Conservation (phyloP, 2,329 filamentous ascomycete genomes). For the Nemania sp. region DNA sequence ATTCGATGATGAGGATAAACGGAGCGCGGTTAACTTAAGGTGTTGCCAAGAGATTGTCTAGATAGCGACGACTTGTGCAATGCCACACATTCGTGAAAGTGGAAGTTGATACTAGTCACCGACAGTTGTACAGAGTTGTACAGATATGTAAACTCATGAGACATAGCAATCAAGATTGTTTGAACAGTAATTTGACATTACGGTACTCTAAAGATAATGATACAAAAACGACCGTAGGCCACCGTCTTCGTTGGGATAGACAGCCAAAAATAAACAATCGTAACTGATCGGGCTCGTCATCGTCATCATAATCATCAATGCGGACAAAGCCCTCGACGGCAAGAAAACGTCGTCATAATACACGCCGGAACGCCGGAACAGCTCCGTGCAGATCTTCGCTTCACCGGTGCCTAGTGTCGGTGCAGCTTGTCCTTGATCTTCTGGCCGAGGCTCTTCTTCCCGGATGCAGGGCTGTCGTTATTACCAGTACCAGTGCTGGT, state of each 20-base stretch:
- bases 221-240: not conserved
- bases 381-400: not conserved
- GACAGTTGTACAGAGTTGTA: too few species aligned
- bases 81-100: too few species aligned
- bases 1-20: too few species aligned
- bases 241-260: not conserved
- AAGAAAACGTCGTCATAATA: not conserved
- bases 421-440: conserved; percentile 74
- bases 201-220: not conserved
- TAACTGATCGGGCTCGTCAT: not conserved
- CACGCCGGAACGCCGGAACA: not conserved
- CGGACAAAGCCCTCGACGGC: not conserved
- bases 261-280: too few species aligned
- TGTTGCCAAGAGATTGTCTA: too few species aligned
- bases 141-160: too few species aligned
- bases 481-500: conserved; percentile 18
- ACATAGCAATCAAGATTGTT: not conserved
- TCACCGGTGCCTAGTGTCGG: conserved; percentile 42
- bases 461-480: conserved; percentile 33
- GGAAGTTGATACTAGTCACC: too few species aligned
- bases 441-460: conserved; percentile 59
- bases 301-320: not conserved
- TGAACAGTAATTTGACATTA: not conserved
- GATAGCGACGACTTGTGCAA: too few species aligned
- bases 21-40: too few species aligned